Evolutionary conservation across 805 yeast species (phyloP).

Genomic region (Wickerhamiella kurtzmanii): DNA sequence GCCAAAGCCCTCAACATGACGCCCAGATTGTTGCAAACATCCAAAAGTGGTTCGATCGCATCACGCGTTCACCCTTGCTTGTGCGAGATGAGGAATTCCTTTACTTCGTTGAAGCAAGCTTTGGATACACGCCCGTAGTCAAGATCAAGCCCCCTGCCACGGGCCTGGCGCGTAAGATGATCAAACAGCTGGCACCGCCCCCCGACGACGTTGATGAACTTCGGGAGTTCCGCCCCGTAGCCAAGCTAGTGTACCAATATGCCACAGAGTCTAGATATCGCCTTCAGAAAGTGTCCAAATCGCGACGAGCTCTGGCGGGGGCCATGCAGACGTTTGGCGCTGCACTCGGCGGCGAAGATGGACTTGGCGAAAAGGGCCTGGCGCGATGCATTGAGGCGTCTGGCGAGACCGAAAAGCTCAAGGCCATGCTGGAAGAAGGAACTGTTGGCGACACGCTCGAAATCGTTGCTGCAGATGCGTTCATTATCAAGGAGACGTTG

Average conservation of each 20-base stretch:
- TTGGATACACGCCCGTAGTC: slow-evolving; percentile 49
- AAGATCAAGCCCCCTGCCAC: slow-evolving; percentile 57
- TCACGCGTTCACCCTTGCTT: slow-evolving; percentile 62
- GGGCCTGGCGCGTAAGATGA: slow-evolving; percentile 75
- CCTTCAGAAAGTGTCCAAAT: slow-evolving; percentile 41
- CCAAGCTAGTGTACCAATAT: slow-evolving; percentile 56
- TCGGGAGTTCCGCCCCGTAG: slow-evolving; percentile 74
- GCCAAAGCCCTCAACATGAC: slow-evolving; percentile 72
- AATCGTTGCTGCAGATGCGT: slow-evolving; percentile 58
- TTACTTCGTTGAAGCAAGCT: slow-evolving; percentile 68
- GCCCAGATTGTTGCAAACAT: slow-evolving; percentile 41
- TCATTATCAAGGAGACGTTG: slow-evolving; percentile 77
- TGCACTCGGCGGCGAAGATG: slow-evolving; percentile 1
- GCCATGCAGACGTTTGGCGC: slow-evolving; percentile 43
- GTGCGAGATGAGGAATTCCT: slow-evolving; percentile 79
- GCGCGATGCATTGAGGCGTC: slow-evolving; percentile 53
- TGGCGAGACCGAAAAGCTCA: slow-evolving; percentile 65
- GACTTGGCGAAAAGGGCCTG: slow-evolving; percentile 33
- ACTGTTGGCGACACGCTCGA: slow-evolving; percentile 63
- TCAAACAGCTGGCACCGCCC: slow-evolving; percentile 86
- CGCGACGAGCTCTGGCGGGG: slow-evolving; percentile 36
- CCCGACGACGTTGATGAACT: slow-evolving; percentile 73
- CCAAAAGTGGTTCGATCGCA: slow-evolving; percentile 78
- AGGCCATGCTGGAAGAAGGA: slow-evolving; percentile 59
- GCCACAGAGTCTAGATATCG: slow-evolving; percentile 40